phyloP scores from a whole-genome alignment of 1,139 yeast genomes.

The Protomyces pachydermus region DNA sequence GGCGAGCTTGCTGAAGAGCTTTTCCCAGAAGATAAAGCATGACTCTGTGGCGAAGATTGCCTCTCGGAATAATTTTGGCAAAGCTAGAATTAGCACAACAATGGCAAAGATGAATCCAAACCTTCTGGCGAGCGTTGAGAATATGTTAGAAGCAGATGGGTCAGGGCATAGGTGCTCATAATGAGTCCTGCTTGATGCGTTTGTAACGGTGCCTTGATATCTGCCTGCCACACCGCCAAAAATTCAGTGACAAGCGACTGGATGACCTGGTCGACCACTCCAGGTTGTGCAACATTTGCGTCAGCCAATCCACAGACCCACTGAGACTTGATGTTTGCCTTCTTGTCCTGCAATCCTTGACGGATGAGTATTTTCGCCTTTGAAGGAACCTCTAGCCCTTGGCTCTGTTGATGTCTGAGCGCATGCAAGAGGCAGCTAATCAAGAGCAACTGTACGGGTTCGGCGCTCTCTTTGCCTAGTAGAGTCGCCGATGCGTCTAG shows the following conservation, averaged over 20 bases:
- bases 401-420: conserved; percentile 35
- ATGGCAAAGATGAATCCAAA: conserved; percentile 35
- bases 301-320: conserved; percentile 49
- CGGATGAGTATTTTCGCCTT: conserved; percentile 42
- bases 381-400: conserved; percentile 31
- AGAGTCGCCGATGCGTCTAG: conserved; percentile 46
- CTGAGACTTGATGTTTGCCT: conserved; percentile 54
- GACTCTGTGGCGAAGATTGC: conserved; percentile 28
- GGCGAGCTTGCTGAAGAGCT: conserved; percentile 49
- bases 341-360: conserved; percentile 62
- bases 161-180: conserved; percentile 37
- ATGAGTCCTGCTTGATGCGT: conserved; percentile 39
- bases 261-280: not conserved
- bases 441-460: conserved; percentile 51
- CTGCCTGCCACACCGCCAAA: conserved; percentile 7
- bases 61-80: not conserved
- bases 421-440: conserved; percentile 51
- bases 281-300: conserved; percentile 41
- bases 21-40: conserved; percentile 47
- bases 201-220: not conserved
- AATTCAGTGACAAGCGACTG: conserved; percentile 31
- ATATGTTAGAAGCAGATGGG: conserved; percentile 34
- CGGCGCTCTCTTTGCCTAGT: conserved; percentile 70
- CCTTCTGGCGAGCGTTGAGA: conserved; percentile 39
- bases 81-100: not conserved